These are phyloP conservation scores for Salix arbutifolia DNA, from an alignment of 345 rosid genomes.

Conservation along the genomic window DNA sequence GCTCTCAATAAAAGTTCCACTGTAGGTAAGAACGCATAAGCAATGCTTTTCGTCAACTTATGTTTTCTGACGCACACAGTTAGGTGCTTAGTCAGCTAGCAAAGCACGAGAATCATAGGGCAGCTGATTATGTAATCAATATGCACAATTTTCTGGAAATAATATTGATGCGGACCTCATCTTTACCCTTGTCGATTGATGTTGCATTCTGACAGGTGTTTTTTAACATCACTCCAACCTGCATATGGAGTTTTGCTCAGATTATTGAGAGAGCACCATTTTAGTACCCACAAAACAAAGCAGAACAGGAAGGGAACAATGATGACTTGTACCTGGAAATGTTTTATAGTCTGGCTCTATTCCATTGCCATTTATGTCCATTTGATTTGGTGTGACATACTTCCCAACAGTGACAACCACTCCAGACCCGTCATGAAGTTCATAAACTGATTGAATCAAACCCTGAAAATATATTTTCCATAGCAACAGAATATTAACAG, in stretches of 20 bases:
- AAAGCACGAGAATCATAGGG: not conserved
- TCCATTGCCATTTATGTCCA: constrained; percentile 92
- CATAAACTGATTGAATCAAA: constrained; percentile 83
- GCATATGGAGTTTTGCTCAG: constrained; percentile 18
- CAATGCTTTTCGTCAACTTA: not conserved
- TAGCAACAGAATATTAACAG: constrained; percentile 7
- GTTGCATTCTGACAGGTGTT: constrained; percentile 56
- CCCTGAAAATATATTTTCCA: constrained; percentile 45
- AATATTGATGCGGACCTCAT: not conserved
- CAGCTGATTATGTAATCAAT: not conserved
- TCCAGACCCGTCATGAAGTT: constrained; percentile 90
- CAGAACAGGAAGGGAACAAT: not conserved
- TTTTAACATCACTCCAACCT: constrained; percentile 73
- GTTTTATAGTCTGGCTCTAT: constrained; percentile 70
- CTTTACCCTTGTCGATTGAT: constrained; percentile 46
- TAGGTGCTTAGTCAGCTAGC: not conserved
- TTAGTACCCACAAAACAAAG: not conserved
- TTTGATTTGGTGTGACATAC: constrained; percentile 81
- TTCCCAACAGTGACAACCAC: constrained; percentile 80
- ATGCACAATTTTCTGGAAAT: not conserved
- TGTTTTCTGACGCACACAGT: not conserved
- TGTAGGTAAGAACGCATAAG: not conserved
- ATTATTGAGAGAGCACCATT: not conserved
- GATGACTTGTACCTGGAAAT: constrained; percentile 52
- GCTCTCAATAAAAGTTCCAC: not conserved